Conservation (phyloP, 257 asterid species). For the Penstemon barbatus region DNA sequence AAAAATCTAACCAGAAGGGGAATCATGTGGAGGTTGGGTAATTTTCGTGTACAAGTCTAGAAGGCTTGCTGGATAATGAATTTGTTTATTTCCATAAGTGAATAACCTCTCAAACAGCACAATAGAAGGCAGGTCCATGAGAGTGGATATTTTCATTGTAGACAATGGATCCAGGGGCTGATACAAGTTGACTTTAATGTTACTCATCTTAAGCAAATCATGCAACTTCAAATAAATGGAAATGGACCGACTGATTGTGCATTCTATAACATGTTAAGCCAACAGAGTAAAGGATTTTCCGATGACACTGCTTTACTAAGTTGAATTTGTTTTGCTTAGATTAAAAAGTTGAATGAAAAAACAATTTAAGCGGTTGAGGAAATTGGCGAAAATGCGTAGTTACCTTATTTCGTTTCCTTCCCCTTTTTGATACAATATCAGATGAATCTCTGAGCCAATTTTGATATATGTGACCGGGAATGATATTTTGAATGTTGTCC, state of each 20-base stretch:
- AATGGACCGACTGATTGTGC: slow-evolving; percentile 15
- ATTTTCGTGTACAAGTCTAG: slow-evolving; percentile 59
- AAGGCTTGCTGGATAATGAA: slow-evolving; percentile 69
- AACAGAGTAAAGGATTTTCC: slow-evolving; percentile 3
- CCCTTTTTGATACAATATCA: slow-evolving; percentile 56
- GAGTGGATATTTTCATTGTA: slow-evolving; percentile 52
- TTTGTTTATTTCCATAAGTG: slow-evolving; percentile 37
- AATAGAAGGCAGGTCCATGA: slow-evolving; percentile 73
- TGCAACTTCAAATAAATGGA: slow-evolving; percentile 15
- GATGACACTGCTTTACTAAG: slow-evolving; percentile 2
- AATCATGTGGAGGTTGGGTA: slow-evolving; percentile 66
- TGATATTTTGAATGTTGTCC: slow-evolving; percentile 68
- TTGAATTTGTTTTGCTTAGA: slow-evolving; percentile 1
- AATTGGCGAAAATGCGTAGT: slow-evolving; percentile 13
- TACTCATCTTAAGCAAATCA: slow-evolving; percentile 27
- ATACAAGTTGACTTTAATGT: slow-evolving; percentile 31
- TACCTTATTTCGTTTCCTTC: slow-evolving; percentile 55
- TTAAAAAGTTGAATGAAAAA: slow-evolving; percentile 16
- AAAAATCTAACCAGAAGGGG: slow-evolving; percentile 74
- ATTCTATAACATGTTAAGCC: slow-evolving; percentile 15
- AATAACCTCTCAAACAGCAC: slow-evolving; percentile 56
- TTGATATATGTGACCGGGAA: slow-evolving; percentile 76
- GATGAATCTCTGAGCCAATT: slow-evolving; percentile 74
- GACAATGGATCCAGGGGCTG: slow-evolving; percentile 48
- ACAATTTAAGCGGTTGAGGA: slow-evolving; percentile 23